Base-by-base conservation (phyloP, 345 rosid genomes). In the Turnera subulata region DNA sequence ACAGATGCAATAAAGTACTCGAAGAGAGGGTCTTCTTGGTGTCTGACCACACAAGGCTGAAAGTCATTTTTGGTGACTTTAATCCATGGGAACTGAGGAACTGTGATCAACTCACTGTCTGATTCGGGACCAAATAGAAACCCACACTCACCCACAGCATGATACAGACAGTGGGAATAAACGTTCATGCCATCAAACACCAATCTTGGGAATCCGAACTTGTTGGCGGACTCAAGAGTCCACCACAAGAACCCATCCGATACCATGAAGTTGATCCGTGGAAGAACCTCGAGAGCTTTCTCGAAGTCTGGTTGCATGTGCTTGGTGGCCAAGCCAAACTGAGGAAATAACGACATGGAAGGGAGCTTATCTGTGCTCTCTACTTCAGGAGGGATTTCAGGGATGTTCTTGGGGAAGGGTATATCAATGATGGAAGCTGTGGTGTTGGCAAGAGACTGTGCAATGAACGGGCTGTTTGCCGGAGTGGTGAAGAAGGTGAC, bases 231-330 rank as follows among this genome's bases (percentile, higher is more conserved):
- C 7, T 91, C 91, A 6, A 70, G 53, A 6, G 84, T 81, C 97
- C 96, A 91, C 89, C 89, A 91, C 3, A 91, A 77, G 67, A 91
- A 85, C 2, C 78, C 76, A 45, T 88, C 96, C 1, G 91, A 78
- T 12, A 85, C 84, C 57, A 88, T 65, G 71, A 88, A 79, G 16
- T 70, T 77, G 10, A 76, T 82, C 15, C 42, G 59, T 12, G 81
- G 79, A 29, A 80, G 76, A 25, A 23, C 58, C 40, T 68, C 62
- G 10, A 88, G 72, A 17, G 65, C 58, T 0, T 46, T 63, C 56
- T 88, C 91, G 38, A 85, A 76, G 45, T 62, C 52, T 0, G 85
- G 79, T 52, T 82, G 86, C 78, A 91, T 81, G 54, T 43, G 69
- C 55, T 66, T 70, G 19, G 96, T 83, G 68, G 89, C 86, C 1